Base-by-base conservation (phyloP, 495 filamentous ascomycete genomes). In the Neurospora sp. region DNA sequence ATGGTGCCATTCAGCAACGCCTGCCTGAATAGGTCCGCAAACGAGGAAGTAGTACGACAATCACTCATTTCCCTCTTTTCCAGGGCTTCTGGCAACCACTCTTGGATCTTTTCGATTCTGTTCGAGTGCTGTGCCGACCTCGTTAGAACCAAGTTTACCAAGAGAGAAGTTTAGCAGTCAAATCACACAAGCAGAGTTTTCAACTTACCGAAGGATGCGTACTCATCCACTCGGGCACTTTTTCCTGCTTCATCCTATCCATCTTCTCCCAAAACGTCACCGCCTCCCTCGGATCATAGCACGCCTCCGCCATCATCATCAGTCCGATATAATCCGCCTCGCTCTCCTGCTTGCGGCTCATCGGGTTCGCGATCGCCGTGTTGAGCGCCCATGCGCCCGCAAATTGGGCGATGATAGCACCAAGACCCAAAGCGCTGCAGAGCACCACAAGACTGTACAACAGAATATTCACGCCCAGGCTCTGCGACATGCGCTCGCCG, bases 251-350 rank as follows among this genome's bases (percentile, higher is more conserved):
- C 81, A 37, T 82, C 82, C 71, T 86, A 70, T 92, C 88, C 93
- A 97, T 96, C 20, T 91, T 84, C 74, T 82, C 77, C 94, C 94
- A 98, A 79, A 97, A 82, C 31, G 76, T 82, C 10, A 91, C 84
- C 3, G 94, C 94, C 48, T 89, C 91, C 20, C 84, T 79, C 0
- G 94, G 95, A 74, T 96, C 86, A 78, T 92, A 97, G 70, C 83
- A 86, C 68, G 82, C 83, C 80, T 85, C 80, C 18, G 83, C 82
- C 84, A 89, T 88, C 82, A 89, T 86, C 84, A 89, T 91, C 72
- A 97, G 78, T 7, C 95, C 95, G 61, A 98, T 96, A 74, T 93
- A 91, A 81, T 98, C 95, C 1, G 95, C 95, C 80, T 93, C 89
- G 45, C 79, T 82, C 80, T 88, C 86, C 75, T 88, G 85, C 72